Conservation (phyloP, 1,284 basidiomycete species). For the Ceratorhiza oryzae-sativae region DNA sequence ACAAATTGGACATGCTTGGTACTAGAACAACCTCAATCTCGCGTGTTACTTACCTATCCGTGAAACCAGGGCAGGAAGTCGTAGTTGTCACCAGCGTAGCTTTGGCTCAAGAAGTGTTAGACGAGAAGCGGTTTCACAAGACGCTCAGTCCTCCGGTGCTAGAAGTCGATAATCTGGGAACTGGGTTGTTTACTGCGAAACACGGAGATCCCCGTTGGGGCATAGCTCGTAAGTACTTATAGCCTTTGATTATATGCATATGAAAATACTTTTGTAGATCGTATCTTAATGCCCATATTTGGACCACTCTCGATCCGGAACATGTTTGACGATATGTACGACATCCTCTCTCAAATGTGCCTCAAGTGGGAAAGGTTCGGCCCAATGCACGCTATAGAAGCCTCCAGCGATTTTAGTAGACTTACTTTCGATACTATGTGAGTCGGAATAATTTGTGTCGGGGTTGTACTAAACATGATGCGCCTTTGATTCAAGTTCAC, state of each 20-base stretch:
- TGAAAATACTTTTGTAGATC: conserved; percentile 50
- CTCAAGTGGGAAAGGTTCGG: conserved; percentile 60
- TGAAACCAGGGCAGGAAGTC: conserved; percentile 47
- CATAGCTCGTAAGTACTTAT: conserved; percentile 53
- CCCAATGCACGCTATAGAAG: conserved; percentile 54
- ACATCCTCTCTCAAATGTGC: conserved; percentile 59
- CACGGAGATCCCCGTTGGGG: conserved; percentile 60
- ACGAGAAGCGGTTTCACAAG: conserved; percentile 60
- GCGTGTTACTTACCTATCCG: not conserved
- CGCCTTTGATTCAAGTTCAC: conserved; percentile 48
- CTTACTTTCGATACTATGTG: conserved; percentile 57
- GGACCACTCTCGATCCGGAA: conserved; percentile 56
- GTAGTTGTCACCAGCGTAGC: conserved; percentile 53
- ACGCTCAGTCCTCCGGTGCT: conserved; percentile 50
- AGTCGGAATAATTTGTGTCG: conserved; percentile 48
- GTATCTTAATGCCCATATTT: conserved; percentile 62
- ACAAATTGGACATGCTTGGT: conserved; percentile 55
- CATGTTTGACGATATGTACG: conserved; percentile 62
- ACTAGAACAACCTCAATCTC: not conserved
- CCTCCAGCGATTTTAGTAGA: conserved; percentile 59
- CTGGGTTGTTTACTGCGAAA: conserved; percentile 59
- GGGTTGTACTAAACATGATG: not conserved
- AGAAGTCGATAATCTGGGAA: conserved; percentile 56
- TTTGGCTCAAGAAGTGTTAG: conserved; percentile 56
- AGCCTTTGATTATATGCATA: not conserved